Conservation (phyloP, 2,329 filamentous ascomycete species). For the Colletotrichum eleusines region DNA sequence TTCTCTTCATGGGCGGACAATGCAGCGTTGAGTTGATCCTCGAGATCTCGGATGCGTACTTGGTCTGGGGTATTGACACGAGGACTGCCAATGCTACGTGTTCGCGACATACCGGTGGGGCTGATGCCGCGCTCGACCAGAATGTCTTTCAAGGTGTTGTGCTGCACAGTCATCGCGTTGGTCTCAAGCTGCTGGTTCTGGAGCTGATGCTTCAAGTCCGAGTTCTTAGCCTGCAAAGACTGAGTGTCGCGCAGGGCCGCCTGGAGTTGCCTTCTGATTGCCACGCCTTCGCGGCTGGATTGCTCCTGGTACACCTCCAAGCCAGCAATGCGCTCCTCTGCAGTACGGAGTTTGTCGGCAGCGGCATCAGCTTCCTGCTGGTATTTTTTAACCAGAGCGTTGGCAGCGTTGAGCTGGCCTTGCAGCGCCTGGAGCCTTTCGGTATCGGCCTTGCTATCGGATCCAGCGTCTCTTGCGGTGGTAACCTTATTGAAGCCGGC, state of each 20-base stretch:
- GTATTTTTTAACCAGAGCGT: constrained; percentile 85
- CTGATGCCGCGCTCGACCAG: constrained; percentile 90
- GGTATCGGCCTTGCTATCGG: constrained; percentile 62
- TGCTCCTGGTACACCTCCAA: constrained; percentile 98
- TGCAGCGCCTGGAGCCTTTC: constrained; percentile 82
- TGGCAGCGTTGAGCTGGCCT: constrained; percentile 82
- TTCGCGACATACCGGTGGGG: constrained; percentile 77
- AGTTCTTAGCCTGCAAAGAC: constrained; percentile 81
- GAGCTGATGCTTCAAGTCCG: constrained; percentile 84
- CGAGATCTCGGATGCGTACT: constrained; percentile 83
- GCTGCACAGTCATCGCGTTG: constrained; percentile 93
- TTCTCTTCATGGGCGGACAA: constrained; percentile 87
- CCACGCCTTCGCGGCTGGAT: constrained; percentile 90
- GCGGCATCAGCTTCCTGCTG: constrained; percentile 89
- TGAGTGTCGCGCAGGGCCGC: constrained; percentile 86
- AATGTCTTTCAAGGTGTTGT: constrained; percentile 93
- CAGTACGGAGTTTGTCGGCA: constrained; percentile 88
- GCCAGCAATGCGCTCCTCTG: constrained; percentile 96
- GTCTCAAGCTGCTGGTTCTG: constrained; percentile 90
- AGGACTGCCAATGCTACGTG: constrained; percentile 79
- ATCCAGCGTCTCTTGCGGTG: constrained; percentile 63
- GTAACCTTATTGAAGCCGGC: constrained; percentile 83
- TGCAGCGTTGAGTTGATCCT: constrained; percentile 85
- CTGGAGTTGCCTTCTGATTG: constrained; percentile 91
- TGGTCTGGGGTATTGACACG: constrained; percentile 85